Evolutionary conservation across 306 rosid genomes (phyloP).

Genomic region (Trifolium subterraneum): DNA sequence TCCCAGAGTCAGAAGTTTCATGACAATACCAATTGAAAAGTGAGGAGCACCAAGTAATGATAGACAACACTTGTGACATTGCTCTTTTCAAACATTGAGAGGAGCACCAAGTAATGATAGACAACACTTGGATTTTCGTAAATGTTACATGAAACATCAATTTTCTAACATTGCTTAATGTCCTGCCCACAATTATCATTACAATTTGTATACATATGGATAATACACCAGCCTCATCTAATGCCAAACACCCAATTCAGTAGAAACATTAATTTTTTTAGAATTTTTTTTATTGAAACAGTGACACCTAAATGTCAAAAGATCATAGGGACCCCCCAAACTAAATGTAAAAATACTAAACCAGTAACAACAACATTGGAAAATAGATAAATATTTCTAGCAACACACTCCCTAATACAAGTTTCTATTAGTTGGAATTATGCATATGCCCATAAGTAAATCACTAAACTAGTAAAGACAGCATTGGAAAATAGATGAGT

Average conservation of each 20-base stretch:
- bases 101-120: conserved; percentile 7
- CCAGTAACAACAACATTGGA: conserved; percentile 7
- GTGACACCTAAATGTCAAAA: conserved; percentile 2
- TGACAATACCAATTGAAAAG: background rate
- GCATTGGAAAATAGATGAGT: too few relatives aligned
- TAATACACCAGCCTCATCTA: conserved; percentile 1
- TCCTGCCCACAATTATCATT: background rate
- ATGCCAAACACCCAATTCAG: background rate
- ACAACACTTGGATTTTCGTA: background rate
- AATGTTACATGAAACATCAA: background rate
- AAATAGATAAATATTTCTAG: background rate
- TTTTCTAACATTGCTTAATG: background rate
- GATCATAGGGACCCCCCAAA: background rate
- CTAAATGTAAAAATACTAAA: background rate
- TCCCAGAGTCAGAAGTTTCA: conserved; percentile 29
- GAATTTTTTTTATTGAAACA: background rate
- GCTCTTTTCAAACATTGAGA: too few relatives aligned
- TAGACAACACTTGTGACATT: background rate
- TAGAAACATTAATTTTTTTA: background rate
- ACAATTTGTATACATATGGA: background rate
- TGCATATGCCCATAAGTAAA: too few relatives aligned
- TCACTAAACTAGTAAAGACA: too few relatives aligned
- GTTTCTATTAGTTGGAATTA: too few relatives aligned
- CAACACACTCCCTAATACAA: too few relatives aligned
- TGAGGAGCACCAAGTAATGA: conserved; percentile 9